Percentiles rank a stretch among this genome's conserved stretches.
phyloP scores from a whole-genome alignment of 306 rosid species.

The Quercus agrifolia region DNA sequence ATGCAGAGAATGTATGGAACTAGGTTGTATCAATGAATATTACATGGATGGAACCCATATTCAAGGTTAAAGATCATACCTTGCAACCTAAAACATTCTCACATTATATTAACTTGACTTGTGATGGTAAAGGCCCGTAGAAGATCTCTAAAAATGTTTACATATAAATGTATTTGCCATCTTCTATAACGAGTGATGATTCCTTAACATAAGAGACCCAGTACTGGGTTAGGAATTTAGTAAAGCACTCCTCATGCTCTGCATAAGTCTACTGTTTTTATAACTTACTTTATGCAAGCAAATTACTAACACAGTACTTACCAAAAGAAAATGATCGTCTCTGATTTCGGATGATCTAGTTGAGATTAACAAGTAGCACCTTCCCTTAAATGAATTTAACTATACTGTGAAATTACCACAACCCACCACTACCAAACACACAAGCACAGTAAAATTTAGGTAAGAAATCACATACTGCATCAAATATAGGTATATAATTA shows the following conservation, averaged over 20 bases:
- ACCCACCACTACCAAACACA: conserved; percentile 1
- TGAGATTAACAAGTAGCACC: not conserved
- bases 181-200: not conserved
- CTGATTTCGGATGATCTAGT: not conserved
- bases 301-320: not conserved
- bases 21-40: not conserved
- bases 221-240: not conserved
- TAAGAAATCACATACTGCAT: not conserved
- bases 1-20: not conserved
- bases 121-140: not conserved
- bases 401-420: not conserved
- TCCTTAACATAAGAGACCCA: not conserved
- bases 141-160: not conserved
- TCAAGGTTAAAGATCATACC: not conserved
- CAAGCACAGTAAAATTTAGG: not conserved
- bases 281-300: not conserved
- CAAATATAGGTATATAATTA: not conserved
- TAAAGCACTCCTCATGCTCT: not conserved
- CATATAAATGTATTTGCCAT: not conserved
- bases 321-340: not conserved
- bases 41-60: not conserved
- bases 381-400: not conserved
- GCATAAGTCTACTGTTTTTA: not conserved
- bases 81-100: not conserved
- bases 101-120: not conserved